Base-by-base conservation (phyloP, 495 filamentous ascomycete species). In the Tuber borchii region DNA sequence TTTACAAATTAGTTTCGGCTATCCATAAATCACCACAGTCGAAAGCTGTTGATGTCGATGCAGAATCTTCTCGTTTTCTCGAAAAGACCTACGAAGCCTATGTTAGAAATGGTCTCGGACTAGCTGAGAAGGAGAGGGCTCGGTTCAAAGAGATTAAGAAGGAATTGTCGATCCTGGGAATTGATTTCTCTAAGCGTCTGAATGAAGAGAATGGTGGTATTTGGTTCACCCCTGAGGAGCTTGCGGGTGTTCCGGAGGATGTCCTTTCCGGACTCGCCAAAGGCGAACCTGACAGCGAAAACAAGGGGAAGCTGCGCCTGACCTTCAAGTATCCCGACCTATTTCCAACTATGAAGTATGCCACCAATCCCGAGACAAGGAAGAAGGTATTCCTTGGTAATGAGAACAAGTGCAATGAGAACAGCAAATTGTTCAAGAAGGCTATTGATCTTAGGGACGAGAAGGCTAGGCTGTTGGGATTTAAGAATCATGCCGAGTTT, bases 401-500 rank as follows among this genome's bases (percentile, higher is more conserved):
- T 73, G 90, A 91, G 85, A 94, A 93, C 85, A 92, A 93, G 89
- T 93, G 90, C 85, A 94, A 95, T 82, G 85, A 92, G 82, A 99
- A 99, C 81, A 88, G 90, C 9, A 88, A 91, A 0, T 86, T 99
- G 26, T 98, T 99, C 87, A 89, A 87, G 74, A 95, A 97, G 84
- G 89, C 94, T 2, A 88, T 99, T 70, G 84, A 95, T 22, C 87
- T 98, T 74, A 91, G 96, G 26, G 95, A 99, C 79, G 96, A 99
- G 85, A 93, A 91, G 37, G 95, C 96, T 46, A 90, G 96, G 71
- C 86, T 99, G 56, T 86, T 99, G 39, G 94, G 93, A 9, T 99
- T 97, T 84, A 92, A 91, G 31, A 92, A 97, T 81, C 95, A 97
- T 85, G 95, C 95, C 44, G 89, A 93, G 34, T 94, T 97, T 87